Percentiles rank a stretch among this genome's conserved stretches.
Conservation (phyloP, 805 yeast species). For the Ogataea angusta region DNA sequence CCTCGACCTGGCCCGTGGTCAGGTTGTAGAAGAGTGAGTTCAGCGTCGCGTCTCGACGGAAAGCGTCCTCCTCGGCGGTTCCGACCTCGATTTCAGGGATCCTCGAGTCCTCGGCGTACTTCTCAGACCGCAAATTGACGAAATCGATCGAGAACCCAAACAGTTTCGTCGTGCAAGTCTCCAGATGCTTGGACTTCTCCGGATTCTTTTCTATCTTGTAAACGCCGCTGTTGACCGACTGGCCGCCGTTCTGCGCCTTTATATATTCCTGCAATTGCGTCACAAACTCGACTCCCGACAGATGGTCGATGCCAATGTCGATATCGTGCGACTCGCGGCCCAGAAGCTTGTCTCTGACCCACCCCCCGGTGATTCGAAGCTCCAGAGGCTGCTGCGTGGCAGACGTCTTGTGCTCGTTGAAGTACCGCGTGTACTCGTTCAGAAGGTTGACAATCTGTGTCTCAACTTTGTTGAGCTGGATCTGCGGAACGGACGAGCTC, state of each 20-base stretch:
- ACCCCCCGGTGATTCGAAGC: conserved; percentile 90
- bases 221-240: conserved; percentile 35
- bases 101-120: conserved; percentile 76
- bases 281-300: conserved; percentile 88
- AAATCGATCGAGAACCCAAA: conserved; percentile 87
- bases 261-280: conserved; percentile 53
- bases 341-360: conserved; percentile 94
- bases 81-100: conserved; percentile 85
- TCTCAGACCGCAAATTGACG: conserved; percentile 86
- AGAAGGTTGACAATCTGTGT: conserved; percentile 23
- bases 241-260: conserved; percentile 26
- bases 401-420: conserved; percentile 17
- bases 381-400: conserved; percentile 19
- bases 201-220: conserved; percentile 92
- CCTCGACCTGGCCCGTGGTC: conserved; percentile 68
- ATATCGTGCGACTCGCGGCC: conserved; percentile 81
- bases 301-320: conserved; percentile 83
- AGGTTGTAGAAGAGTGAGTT: conserved; percentile 91
- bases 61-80: conserved; percentile 87
- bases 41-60: conserved; percentile 91
- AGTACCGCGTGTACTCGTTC: conserved; percentile 26
- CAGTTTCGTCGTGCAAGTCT: conserved; percentile 89
- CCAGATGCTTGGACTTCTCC: conserved; percentile 92
- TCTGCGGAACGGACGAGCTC: conserved; percentile 12
- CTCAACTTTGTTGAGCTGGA: conserved; percentile 24